Conservation (phyloP, 352 stramenopile species). For the Phytopythium litorale region DNA sequence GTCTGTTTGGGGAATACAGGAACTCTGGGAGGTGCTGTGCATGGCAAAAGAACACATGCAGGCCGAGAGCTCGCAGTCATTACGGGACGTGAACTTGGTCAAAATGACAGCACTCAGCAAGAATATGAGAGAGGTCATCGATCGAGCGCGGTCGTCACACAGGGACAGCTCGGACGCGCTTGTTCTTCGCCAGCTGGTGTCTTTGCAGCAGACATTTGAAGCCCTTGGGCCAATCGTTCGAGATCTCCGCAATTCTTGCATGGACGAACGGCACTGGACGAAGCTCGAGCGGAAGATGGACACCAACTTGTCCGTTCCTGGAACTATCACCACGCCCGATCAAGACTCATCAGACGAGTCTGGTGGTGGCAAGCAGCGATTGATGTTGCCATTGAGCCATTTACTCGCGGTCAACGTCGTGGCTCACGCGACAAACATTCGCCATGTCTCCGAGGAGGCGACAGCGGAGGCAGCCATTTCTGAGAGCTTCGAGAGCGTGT, state of each 20-base stretch:
- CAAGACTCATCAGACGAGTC: not conserved
- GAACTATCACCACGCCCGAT: not conserved
- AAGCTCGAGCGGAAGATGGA: conserved; percentile 73
- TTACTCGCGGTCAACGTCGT: conserved; percentile 46
- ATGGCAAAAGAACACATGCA: conserved; percentile 41
- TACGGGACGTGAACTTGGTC: conserved; percentile 39
- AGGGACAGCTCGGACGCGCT: not conserved
- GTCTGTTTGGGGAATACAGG: conserved; percentile 11
- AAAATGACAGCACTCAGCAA: conserved; percentile 28
- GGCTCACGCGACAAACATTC: conserved; percentile 33
- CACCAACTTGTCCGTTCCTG: conserved; percentile 24
- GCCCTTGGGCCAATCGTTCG: conserved; percentile 48
- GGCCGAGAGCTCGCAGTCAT: conserved; percentile 24
- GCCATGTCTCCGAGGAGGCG: conserved; percentile 69
- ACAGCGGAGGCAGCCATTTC: conserved; percentile 57
- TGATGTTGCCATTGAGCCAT: conserved; percentile 47
- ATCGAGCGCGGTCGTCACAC: not conserved
- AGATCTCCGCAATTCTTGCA: conserved; percentile 51
- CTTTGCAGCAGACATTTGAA: conserved; percentile 37
- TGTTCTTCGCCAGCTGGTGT: conserved; percentile 33
- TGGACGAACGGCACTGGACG: conserved; percentile 64
- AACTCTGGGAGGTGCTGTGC: conserved; percentile 57
- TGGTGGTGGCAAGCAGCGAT: not conserved
- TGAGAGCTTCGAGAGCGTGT: conserved; percentile 53
- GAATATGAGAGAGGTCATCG: conserved; percentile 19